Base-by-base conservation (phyloP, 306 rosid species). In the Phaseolus lunatus region DNA sequence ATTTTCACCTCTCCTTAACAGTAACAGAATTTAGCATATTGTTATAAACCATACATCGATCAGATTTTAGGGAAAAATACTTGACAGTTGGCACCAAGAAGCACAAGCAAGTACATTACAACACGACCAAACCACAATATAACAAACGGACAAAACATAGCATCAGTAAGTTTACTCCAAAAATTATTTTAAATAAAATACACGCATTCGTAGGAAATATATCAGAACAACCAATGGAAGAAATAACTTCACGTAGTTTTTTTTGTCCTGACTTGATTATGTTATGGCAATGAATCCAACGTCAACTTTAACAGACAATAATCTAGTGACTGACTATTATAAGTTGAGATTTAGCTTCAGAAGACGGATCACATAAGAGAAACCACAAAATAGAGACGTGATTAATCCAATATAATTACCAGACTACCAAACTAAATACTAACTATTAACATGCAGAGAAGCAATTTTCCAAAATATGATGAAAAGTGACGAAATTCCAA, bases 181-280 rank as follows among this genome's bases (percentile, higher is more conserved):
- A 82, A 49, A 64, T 19, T 63, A 23, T 0, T 37, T n/a, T 3
- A 3, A 18, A 71, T 1, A 10, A 53, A 2, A 37, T 66, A 24
- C 7, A 53, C 13, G 50, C 18, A 19, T 6, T 16, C 5, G 26
- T 41, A 37, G 67, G 82, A 24, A 44, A 57, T 10, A 72, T 54
- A 56, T n/a, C 56, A 73, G 31, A 33, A 22, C 47, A 78, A 63
- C 33, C 44, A 29, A 8, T 19, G 48, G 16, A 74, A 74, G 64
- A 74, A 69, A 39, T 29, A 54, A 78, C 15, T 66, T 18, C 4
- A 3, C 2, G 31, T 44, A 57, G 59, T 37, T 16, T 29, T 18
- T 48, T 58, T 66, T 47, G 77, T 49, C 80, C 20, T 58, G 35
- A 37, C 80, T 27, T 58, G 35, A 37, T 48, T 63, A 49, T 48